phyloP scores from a whole-genome alignment of 2,329 filamentous ascomycete genomes.

The Kalmusia sp. region DNA sequence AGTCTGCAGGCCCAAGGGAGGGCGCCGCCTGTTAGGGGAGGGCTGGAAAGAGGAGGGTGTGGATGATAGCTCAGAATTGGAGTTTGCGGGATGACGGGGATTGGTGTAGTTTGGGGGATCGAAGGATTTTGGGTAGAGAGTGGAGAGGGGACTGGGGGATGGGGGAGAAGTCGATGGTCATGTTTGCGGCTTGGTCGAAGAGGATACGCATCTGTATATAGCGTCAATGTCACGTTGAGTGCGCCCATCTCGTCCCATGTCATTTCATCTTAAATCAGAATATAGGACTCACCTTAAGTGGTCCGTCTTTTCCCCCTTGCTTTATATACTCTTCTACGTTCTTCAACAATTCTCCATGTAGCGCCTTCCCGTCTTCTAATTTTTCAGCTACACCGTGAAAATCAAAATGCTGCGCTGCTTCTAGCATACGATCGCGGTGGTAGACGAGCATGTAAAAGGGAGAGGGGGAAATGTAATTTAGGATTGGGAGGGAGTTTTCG shows the following conservation, averaged over 20 bases:
- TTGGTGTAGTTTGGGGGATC: slow-evolving; percentile 51
- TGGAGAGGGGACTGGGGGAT: slow-evolving; percentile 55
- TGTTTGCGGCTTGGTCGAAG: slow-evolving; percentile 50
- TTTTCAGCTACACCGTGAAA: slow-evolving; percentile 49
- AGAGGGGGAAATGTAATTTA: slow-evolving; percentile 61
- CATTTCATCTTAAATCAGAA: too few relatives aligned
- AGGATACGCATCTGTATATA: slow-evolving; percentile 60
- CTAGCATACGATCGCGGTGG: slow-evolving; percentile 80
- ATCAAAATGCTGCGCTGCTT: slow-evolving; percentile 58
- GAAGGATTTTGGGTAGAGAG: slow-evolving; percentile 65
- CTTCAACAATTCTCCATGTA: slow-evolving; percentile 40
- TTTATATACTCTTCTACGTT: slow-evolving; percentile 38
- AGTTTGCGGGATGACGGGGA: slow-evolving; percentile 27
- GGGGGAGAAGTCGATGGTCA: slow-evolving; percentile 48
- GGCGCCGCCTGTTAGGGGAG: slow-evolving; percentile 46
- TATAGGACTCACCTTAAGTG: too few relatives aligned
- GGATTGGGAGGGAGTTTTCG: slow-evolving; percentile 54
- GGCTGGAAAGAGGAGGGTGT: slow-evolving; percentile 38
- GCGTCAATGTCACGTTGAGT: not conserved
- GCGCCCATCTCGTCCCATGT: too few relatives aligned
- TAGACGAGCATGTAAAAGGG: slow-evolving; percentile 81
- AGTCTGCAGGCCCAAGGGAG: slow-evolving; percentile 40
- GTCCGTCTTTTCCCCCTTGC: slow-evolving; percentile 27
- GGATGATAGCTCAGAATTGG: too few relatives aligned
- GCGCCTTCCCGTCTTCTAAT: slow-evolving; percentile 42